A percentile compares a stretch with the other conserved stretches of the same genome.
phyloP scores from a whole-genome alignment of 2,329 filamentous ascomycete genomes.

The Emmonsiellopsis sp. region DNA sequence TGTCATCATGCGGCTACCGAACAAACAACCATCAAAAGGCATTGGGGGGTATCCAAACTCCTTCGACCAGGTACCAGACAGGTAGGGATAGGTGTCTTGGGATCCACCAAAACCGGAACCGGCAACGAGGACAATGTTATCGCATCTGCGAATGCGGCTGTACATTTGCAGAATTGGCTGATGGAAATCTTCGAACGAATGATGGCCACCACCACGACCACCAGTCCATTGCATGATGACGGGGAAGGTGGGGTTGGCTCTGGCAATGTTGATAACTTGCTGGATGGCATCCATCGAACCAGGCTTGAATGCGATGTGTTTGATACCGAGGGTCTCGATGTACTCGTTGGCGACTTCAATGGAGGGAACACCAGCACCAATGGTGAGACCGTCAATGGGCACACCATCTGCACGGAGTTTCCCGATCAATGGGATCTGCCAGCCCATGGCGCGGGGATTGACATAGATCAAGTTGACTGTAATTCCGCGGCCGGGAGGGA shows the following conservation, averaged over 20 bases:
- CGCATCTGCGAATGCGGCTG: conserved; percentile 69
- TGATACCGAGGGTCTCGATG: conserved; percentile 82
- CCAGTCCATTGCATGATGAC: conserved; percentile 91
- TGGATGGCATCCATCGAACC: conserved; percentile 84
- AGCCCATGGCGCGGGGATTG: conserved; percentile 77
- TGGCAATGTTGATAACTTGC: conserved; percentile 82
- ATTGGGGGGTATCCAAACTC: conserved; percentile 81
- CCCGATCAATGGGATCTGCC: conserved; percentile 80
- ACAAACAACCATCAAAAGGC: conserved; percentile 87
- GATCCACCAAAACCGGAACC: conserved; percentile 86
- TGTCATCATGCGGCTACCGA: conserved; percentile 90
- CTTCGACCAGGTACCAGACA: conserved; percentile 81
- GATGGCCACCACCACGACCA: conserved; percentile 84
- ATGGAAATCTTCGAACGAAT: conserved; percentile 94
- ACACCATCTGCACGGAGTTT: conserved; percentile 75
- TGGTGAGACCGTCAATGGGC: conserved; percentile 83
- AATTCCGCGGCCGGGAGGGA: conserved; percentile 78
- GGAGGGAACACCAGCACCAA: conserved; percentile 86
- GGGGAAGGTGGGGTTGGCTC: conserved; percentile 89
- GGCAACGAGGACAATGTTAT: conserved; percentile 81
- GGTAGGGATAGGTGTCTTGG: conserved; percentile 84
- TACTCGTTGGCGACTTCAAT: conserved; percentile 90
- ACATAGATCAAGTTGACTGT: conserved; percentile 87
- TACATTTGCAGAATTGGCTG: conserved; percentile 89
- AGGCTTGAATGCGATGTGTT: conserved; percentile 92